Evolutionary conservation across 2,329 filamentous ascomycete species (phyloP).

Genomic region (Alternaria ventricosa): DNA sequence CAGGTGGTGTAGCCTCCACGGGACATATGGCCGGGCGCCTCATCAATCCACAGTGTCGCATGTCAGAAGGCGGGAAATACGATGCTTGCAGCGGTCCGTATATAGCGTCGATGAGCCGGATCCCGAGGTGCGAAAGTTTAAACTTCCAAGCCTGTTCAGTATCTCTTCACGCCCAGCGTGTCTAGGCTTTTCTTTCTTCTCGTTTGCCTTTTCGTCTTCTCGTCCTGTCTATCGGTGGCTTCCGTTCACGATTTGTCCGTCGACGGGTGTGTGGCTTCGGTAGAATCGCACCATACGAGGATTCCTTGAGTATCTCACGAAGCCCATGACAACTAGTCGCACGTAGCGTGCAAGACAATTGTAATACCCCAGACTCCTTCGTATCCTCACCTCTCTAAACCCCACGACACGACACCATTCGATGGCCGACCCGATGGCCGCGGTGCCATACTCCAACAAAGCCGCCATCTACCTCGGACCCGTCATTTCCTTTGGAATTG

Average conservation of each 20-base stretch:
- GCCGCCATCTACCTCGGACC: conserved; percentile 28
- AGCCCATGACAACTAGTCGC: neutral
- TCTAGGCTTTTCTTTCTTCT: neutral
- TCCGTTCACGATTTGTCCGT: neutral
- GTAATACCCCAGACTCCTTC: neutral
- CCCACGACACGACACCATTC: neutral
- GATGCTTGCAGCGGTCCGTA: conserved; percentile 3
- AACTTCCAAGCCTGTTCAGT: neutral
- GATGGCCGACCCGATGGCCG: conserved; percentile 7
- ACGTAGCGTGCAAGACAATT: conserved; percentile 2
- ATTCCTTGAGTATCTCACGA: neutral
- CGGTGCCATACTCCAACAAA: conserved; percentile 29
- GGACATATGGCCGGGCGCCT: neutral
- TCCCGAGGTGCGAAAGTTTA: neutral
- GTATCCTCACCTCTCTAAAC: neutral
- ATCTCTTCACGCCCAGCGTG: neutral
- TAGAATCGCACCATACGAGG: neutral
- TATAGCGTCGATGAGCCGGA: conserved; percentile 9
- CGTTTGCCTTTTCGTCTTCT: neutral
- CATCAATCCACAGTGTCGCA: neutral
- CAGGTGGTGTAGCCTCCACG: conserved; percentile 1
- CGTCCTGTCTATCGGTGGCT: neutral
- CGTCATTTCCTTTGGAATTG: conserved; percentile 21
- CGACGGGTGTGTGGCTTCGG: neutral
- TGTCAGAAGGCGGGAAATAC: neutral